Percentiles rank a stretch among this genome's conserved stretches.
Evolutionary conservation across 176 grass and related monocot genomes (phyloP).

Genomic region (Calamus simplicifolius): DNA sequence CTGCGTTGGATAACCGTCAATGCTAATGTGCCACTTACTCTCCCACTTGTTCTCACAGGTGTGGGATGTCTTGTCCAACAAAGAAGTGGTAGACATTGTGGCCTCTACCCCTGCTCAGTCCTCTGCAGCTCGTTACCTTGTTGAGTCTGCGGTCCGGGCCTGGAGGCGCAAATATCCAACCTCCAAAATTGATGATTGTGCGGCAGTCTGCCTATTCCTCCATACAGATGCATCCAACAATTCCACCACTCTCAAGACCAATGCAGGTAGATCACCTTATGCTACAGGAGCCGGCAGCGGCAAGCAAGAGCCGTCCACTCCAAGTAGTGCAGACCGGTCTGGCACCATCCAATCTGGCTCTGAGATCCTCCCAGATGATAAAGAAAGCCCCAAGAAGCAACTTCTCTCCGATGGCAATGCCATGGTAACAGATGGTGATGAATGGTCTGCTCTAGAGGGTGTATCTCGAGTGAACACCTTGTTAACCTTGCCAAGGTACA

Average conservation of each 20-base stretch:
- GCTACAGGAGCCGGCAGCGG: conserved; percentile 12
- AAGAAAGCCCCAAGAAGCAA: conserved; percentile 12
- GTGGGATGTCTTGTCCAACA: conserved; percentile 73
- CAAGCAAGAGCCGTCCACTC: conserved; percentile 5
- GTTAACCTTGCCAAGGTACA: conserved; percentile 34
- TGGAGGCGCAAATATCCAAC: conserved; percentile 67
- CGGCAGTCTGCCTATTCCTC: conserved; percentile 54
- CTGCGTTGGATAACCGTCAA: too few species aligned
- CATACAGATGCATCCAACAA: conserved; percentile 10
- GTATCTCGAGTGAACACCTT: conserved; percentile 49
- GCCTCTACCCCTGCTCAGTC: conserved; percentile 30
- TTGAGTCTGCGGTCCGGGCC: conserved; percentile 39
- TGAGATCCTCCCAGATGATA: not conserved
- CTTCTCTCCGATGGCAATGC: conserved; percentile 21
- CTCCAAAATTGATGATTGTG: conserved; percentile 64
- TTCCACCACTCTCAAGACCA: not conserved
- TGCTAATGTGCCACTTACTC: too few species aligned
- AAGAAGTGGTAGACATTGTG: conserved; percentile 57
- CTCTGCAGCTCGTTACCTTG: conserved; percentile 32
- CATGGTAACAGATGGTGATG: conserved; percentile 27
- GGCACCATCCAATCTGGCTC: conserved; percentile 6
- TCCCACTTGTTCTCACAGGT: conserved; percentile 25
- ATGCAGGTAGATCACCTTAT: conserved; percentile 12
- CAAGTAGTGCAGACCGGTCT: not conserved
- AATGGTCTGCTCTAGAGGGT: conserved; percentile 34